phyloP scores from a whole-genome alignment of 2,329 filamentous ascomycete genomes.

The Didymella sp. region DNA sequence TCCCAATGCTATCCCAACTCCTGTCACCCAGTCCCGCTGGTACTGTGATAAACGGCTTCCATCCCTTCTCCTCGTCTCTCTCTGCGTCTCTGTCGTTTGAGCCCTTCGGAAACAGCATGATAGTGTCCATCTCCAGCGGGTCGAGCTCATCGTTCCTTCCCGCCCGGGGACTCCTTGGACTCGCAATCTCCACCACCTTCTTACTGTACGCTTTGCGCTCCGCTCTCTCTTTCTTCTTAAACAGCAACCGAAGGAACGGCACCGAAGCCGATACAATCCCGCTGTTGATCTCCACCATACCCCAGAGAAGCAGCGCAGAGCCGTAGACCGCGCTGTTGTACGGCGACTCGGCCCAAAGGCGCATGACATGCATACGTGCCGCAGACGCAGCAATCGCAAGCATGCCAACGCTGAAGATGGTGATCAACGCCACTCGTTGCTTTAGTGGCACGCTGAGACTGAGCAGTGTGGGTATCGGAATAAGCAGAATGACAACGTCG shows the following conservation, averaged over 20 bases:
- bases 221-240: conserved; percentile 34
- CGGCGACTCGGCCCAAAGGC: conserved; percentile 46
- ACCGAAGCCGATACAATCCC: conserved; percentile 57
- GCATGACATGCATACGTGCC: conserved; percentile 48
- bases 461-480: conserved; percentile 56
- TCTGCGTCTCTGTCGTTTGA: conserved; percentile 15
- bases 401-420: conserved; percentile 47
- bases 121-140: conserved; percentile 30
- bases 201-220: conserved; percentile 14
- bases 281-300: conserved; percentile 56
- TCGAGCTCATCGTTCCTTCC: conserved; percentile 25
- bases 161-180: conserved; percentile 13
- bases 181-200: conserved; percentile 22
- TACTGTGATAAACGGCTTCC: conserved; percentile 47
- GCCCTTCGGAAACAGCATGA: conserved; percentile 25
- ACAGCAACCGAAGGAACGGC: conserved; percentile 54
- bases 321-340: conserved; percentile 47
- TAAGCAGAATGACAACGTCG: conserved; percentile 53
- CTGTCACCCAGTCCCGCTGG: conserved; percentile 38
- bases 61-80: conserved; percentile 27
- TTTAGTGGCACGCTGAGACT: conserved; percentile 56
- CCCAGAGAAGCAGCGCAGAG: conserved; percentile 52
- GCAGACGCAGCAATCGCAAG: conserved; percentile 47
- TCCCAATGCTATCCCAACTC: conserved; percentile 28
- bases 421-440: conserved; percentile 60